Evolutionary conservation across 352 stramenopile genomes (phyloP).

Genomic region (Thraustochytrium striatum): DNA sequence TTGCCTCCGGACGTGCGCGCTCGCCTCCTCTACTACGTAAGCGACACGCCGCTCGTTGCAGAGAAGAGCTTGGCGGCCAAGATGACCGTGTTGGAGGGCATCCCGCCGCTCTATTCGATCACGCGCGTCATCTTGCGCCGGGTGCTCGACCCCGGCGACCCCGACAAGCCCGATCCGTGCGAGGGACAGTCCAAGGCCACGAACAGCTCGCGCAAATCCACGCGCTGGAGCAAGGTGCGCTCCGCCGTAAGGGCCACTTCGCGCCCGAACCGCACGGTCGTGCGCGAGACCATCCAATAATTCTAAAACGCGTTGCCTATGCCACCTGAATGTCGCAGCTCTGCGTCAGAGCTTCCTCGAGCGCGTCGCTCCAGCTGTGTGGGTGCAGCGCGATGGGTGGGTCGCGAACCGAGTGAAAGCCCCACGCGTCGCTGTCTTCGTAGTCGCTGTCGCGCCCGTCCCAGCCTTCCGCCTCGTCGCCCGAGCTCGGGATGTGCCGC

Average conservation of each 20-base stretch:
- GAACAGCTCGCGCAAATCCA: too few species aligned
- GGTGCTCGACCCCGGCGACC: not conserved
- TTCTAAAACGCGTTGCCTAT: too few species aligned
- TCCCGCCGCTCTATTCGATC: not conserved
- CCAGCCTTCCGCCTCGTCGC: not conserved
- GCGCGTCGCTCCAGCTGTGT: too few species aligned
- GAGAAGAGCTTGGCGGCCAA: not conserved
- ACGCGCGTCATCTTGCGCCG: not conserved
- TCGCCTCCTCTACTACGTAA: not conserved
- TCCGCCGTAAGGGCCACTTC: too few species aligned
- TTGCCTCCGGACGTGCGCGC: not conserved
- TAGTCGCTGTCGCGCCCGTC: slow-evolving; percentile 6
- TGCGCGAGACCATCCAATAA: too few species aligned
- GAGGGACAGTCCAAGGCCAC: too few species aligned
- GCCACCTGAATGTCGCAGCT: too few species aligned
- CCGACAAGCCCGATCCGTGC: too few species aligned
- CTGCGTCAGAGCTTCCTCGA: too few species aligned
- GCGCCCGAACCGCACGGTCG: too few species aligned
- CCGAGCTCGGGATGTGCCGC: not conserved
- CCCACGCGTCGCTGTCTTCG: not conserved
- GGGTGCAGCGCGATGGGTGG: not conserved
- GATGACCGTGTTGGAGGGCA: not conserved
- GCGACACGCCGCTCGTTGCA: not conserved
- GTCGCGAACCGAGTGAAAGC: not conserved
- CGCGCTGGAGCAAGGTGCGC: too few species aligned